Evolutionary conservation across 495 filamentous ascomycete species (phyloP).

Genomic region (Bacidia gigantensis): DNA sequence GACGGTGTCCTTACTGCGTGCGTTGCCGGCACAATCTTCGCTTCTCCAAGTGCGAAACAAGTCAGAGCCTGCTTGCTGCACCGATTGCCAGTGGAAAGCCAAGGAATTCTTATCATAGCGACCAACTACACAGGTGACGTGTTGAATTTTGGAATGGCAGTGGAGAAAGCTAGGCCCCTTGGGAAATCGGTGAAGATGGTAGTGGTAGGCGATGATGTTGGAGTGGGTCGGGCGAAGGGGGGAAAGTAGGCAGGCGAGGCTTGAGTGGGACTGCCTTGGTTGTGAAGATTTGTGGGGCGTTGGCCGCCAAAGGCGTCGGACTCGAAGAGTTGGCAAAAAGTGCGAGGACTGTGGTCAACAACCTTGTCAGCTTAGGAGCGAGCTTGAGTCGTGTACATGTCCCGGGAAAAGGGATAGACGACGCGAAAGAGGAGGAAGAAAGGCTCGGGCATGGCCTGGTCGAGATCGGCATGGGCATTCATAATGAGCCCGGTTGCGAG

Average conservation of each 20-base stretch:
- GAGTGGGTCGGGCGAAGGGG: constrained; percentile 72
- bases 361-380: constrained; percentile 75
- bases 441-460: constrained; percentile 30
- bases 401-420: constrained; percentile 50
- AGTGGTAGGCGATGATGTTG: constrained; percentile 89
- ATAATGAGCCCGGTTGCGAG: constrained; percentile 85
- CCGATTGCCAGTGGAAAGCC: constrained; percentile 46
- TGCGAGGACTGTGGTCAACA: constrained; percentile 56
- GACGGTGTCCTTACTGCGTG: constrained; percentile 69
- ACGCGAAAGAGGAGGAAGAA: constrained; percentile 48
- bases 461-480: constrained; percentile 96
- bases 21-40: constrained; percentile 89
- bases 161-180: constrained; percentile 78
- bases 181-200: constrained; percentile 81
- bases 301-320: constrained; percentile 57
- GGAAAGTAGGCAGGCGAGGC: constrained; percentile 84
- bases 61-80: constrained; percentile 62
- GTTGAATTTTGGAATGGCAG: constrained; percentile 87
- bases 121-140: constrained; percentile 69
- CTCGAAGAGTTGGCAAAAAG: constrained; percentile 56
- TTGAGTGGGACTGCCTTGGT: constrained; percentile 85
- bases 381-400: constrained; percentile 86
- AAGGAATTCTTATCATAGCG: constrained; percentile 59
- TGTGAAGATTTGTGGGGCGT: constrained; percentile 75
- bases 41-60: constrained; percentile 76